Percentiles rank a stretch among this genome's conserved stretches.
Conservation (phyloP, 352 stramenopile genomes). For the Globisporangium orthogonon region DNA sequence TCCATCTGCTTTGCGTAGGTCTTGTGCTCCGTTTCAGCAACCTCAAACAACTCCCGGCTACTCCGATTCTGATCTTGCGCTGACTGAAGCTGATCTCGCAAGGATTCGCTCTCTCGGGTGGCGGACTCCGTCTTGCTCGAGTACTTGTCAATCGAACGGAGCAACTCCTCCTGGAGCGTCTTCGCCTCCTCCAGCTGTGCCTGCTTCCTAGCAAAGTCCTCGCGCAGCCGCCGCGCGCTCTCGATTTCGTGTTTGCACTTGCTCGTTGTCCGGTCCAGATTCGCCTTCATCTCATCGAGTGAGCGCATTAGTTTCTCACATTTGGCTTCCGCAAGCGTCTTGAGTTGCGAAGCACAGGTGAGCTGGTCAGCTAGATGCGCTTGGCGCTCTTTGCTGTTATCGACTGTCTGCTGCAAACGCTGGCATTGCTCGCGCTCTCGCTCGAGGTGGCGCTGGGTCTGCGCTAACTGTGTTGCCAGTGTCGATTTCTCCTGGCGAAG, state of each 20-base stretch:
- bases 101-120: slow-evolving; percentile 17
- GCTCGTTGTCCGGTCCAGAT: slow-evolving; percentile 8
- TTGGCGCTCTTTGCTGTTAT: slow-evolving; percentile 15
- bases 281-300: slow-evolving; percentile 12
- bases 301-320: slow-evolving; percentile 17
- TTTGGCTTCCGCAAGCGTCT: slow-evolving; percentile 19
- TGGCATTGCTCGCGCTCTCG: slow-evolving; percentile 14
- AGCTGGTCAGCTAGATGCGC: slow-evolving; percentile 17
- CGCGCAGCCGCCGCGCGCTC: slow-evolving; percentile 11
- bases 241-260: slow-evolving; percentile 18
- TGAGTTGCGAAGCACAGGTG: slow-evolving; percentile 15
- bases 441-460: slow-evolving; percentile 24
- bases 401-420: slow-evolving; percentile 12
- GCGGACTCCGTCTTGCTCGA: slow-evolving; percentile 22
- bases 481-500: slow-evolving; percentile 22
- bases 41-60: slow-evolving; percentile 1
- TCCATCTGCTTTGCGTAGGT: slow-evolving; percentile 4
- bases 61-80: slow-evolving; percentile 7
- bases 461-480: slow-evolving; percentile 21
- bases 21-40: slow-evolving; percentile 8
- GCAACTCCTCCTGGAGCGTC: slow-evolving; percentile 57
- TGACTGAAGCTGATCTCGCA: slow-evolving; percentile 20
- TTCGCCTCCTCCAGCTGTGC: slow-evolving; percentile 55
- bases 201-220: slow-evolving; percentile 18
- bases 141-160: slow-evolving; percentile 50